Base-by-base conservation (phyloP, 805 yeast genomes). In the Cyberlindnera misumaiensis region DNA sequence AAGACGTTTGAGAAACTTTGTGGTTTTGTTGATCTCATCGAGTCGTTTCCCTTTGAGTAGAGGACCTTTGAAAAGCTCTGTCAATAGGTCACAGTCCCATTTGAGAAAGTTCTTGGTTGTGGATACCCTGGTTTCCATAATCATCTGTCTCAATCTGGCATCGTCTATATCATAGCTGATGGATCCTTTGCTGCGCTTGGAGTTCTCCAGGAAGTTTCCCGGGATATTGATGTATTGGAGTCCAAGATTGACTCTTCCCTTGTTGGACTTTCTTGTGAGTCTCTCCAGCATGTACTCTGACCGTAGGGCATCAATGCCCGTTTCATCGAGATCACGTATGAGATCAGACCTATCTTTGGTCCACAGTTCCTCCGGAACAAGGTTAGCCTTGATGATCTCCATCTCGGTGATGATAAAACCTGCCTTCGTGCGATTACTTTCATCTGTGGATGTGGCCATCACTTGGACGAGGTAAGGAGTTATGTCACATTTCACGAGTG, bases 61-160 rank as follows among this genome's bases (percentile, higher is more conserved):
- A 0, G 97, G 96, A 0, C 96, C 96, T 48, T 73, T 80, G 48
- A 87, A 72, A n/a, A 93, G 62, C 41, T 78, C 83, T 13, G 73
- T 64, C 0, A 93, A 65, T 1, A 80, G 64, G 18, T 71, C 74
- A 95, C 97, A 89, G 52, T 88, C 80, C 99, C 99, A 93, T 36
- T 76, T 77, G 2, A 77, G 65, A 53, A 71, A 88, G 38, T 80
- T 85, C 53, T 90, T 93, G 1, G 94, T 79, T 4, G 81, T 71
- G 29, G 87, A 59, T 1, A 93, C 88, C 46, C 71, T 78, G 0
- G 95, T 77, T 34, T 80, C 80, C 22, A 65, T 62, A 6, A 93
- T 67, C 62, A 84, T 64, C 38, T 72, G 68, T 47, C 81, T 79
- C 52, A 89, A 74, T 39, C 79, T 80, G 0, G 64, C 45, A 36